Percentiles rank a stretch among this genome's conserved stretches.
Evolutionary conservation across 805 yeast genomes (phyloP).

Genomic region (Cyberlindnera americana): DNA sequence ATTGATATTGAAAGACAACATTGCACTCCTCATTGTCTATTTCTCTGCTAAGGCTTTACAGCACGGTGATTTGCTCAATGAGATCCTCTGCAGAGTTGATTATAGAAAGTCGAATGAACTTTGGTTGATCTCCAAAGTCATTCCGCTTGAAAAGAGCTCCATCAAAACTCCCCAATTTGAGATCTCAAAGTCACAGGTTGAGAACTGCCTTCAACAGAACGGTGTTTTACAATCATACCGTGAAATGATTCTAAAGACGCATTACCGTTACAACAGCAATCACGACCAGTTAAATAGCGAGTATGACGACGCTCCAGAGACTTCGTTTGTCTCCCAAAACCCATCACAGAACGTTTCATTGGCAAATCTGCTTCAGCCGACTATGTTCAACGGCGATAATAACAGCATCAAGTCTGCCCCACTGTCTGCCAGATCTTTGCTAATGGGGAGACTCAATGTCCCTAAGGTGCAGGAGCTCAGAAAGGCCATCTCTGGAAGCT

Average conservation of each 20-base stretch:
- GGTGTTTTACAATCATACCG: constrained; percentile 10
- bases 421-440: constrained; percentile 25
- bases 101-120: constrained; percentile 17
- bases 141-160: constrained; percentile 16
- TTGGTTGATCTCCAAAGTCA: constrained; percentile 18
- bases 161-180: constrained; percentile 4
- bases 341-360: constrained; percentile 20
- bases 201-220: constrained; percentile 4
- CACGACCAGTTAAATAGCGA: not conserved
- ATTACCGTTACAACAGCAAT: constrained; percentile 20
- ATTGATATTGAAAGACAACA: constrained; percentile 19
- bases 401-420: constrained; percentile 28
- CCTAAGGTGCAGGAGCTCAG: constrained; percentile 28
- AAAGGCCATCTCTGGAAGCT: constrained; percentile 23
- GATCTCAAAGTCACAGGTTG: constrained; percentile 13
- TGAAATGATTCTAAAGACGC: constrained; percentile 20
- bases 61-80: constrained; percentile 11
- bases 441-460: constrained; percentile 21
- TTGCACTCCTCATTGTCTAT: constrained; percentile 18
- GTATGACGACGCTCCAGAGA: constrained; percentile 11
- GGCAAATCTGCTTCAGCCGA: constrained; percentile 17
- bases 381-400: constrained; percentile 14
- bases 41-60: constrained; percentile 13
- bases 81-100: constrained; percentile 20
- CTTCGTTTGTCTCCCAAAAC: constrained; percentile 16